Base-by-base conservation (phyloP, 106 monocot genomes). In the Dendrobium catenatum region DNA sequence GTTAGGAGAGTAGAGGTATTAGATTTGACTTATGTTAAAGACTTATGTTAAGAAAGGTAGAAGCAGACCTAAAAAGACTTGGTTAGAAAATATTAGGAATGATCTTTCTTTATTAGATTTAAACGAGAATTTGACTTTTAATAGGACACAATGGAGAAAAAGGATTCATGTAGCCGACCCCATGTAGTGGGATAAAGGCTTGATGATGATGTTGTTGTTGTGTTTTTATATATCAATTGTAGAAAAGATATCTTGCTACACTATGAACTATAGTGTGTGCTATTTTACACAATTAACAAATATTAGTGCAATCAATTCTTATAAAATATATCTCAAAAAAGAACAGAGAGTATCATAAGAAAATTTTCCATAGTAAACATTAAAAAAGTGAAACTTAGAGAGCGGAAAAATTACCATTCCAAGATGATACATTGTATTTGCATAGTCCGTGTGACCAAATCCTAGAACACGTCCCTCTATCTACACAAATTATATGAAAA, bases 371-470 rank as follows among this genome's bases (percentile, higher is more conserved):
- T 66, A 66, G 64, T 26, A 66, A 66, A 66, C 64, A 24, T 6
- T 2, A 37, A 70, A 10, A 70, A 24, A 37, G 40, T 70, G 29
- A 70, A 51, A 51, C 15, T 3, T 16, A 33, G 9, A 70, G 70
- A 10, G 70, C 13, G 7, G 70, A 9, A 70, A 82, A 3, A 61
- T 84, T 88, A 98, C 97, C 93, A 73, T 90, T 83, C 89, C 94
- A 75, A 98, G 92, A 86, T 95, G 93, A 87, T 93, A 90, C 91
- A 98, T 91, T 73, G 98, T 95, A 59, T 90, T 86, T 66, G 98
- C 91, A 93, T 95, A 98, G 40, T 98, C 94, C 44, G 85, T 48
- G 78, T 95, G 92, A 16, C 80, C 87, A 84, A 88, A 68, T 66
- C 95, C 98, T 77, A 98, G 58, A 81, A 93, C 90, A 76, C 93